These are phyloP conservation scores for Mycotypha africana DNA, from an alignment of 371 early-diverging fungal genomes.

Conservation along the genomic window DNA sequence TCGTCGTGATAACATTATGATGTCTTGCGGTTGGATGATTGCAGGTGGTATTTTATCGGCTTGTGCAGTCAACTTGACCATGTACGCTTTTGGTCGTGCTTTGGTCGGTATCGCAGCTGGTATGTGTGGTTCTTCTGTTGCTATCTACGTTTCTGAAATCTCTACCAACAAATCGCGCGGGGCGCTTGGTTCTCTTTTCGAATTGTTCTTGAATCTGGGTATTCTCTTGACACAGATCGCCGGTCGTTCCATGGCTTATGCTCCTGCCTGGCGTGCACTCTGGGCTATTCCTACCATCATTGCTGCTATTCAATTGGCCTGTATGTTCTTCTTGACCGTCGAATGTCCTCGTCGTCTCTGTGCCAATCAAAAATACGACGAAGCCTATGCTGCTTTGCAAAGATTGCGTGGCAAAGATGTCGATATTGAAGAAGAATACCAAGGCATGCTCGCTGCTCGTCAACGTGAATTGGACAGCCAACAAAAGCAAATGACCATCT, in stretches of 20 bases:
- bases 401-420: slow-evolving; percentile 49
- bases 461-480: slow-evolving; percentile 28
- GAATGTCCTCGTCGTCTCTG: slow-evolving; percentile 78
- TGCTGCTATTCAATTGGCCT: slow-evolving; percentile 53
- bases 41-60: slow-evolving; percentile 38
- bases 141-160: slow-evolving; percentile 80
- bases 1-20: slow-evolving; percentile 37
- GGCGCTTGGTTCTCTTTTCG: slow-evolving; percentile 49
- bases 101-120: slow-evolving; percentile 85
- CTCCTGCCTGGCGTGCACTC: slow-evolving; percentile 63
- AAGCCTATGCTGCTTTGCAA: slow-evolving; percentile 52
- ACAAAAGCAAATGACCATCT: slow-evolving; percentile 24
- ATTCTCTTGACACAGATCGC: slow-evolving; percentile 63
- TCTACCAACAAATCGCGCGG: slow-evolving; percentile 73
- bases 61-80: slow-evolving; percentile 28
- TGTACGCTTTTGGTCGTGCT: slow-evolving; percentile 72
- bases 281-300: slow-evolving; percentile 54
- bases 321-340: slow-evolving; percentile 51
- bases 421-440: slow-evolving; percentile 35
- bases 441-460: slow-evolving; percentile 23
- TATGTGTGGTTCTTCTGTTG: slow-evolving; percentile 43
- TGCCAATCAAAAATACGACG: slow-evolving; percentile 43
- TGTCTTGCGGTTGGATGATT: slow-evolving; percentile 29
- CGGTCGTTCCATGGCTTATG: slow-evolving; percentile 54
- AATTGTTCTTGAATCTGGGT: slow-evolving; percentile 67